phyloP scores from a whole-genome alignment of 768 basidiomycete species.

The Scleroderma citrinum region DNA sequence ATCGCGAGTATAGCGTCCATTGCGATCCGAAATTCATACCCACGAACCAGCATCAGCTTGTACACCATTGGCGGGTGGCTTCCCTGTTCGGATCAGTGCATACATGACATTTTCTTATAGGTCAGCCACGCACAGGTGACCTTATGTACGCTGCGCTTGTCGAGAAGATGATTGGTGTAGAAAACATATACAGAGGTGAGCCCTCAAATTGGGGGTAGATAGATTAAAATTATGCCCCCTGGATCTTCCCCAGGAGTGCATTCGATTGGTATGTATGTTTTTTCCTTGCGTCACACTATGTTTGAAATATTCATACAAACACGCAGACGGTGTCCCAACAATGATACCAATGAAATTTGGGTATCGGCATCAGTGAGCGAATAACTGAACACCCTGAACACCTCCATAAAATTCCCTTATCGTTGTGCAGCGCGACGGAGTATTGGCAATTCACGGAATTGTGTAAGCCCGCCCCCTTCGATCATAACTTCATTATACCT shows the following conservation, averaged over 20 bases:
- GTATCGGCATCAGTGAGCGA: conserved; percentile 40
- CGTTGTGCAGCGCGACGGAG: conserved; percentile 32
- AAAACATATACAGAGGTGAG: conserved; percentile 39
- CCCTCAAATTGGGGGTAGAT: neutral
- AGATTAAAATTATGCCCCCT: neutral
- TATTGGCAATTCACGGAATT: conserved; percentile 48
- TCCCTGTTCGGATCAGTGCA: neutral
- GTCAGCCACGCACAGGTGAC: conserved; percentile 47
- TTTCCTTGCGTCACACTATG: neutral
- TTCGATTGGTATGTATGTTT: conserved; percentile 31
- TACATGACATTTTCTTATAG: conserved; percentile 18
- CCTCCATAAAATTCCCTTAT: too few species aligned
- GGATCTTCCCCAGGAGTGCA: conserved; percentile 33
- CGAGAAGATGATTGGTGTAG: conserved; percentile 31
- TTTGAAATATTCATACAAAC: neutral
- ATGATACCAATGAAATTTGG: conserved; percentile 40
- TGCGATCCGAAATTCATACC: conserved; percentile 27
- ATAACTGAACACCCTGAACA: too few species aligned
- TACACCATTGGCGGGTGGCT: conserved; percentile 41
- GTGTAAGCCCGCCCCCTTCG: too few species aligned
- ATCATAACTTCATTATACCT: too few species aligned
- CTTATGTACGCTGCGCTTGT: conserved; percentile 34
- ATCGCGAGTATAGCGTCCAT: conserved; percentile 35
- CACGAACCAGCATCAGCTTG: conserved; percentile 20
- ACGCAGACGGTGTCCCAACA: conserved; percentile 46